Evolutionary conservation across 1,284 basidiomycete genomes (phyloP), one percentile per base, ranked within the genome.

Genomic region (Pisolithus thermaeus): DNA sequence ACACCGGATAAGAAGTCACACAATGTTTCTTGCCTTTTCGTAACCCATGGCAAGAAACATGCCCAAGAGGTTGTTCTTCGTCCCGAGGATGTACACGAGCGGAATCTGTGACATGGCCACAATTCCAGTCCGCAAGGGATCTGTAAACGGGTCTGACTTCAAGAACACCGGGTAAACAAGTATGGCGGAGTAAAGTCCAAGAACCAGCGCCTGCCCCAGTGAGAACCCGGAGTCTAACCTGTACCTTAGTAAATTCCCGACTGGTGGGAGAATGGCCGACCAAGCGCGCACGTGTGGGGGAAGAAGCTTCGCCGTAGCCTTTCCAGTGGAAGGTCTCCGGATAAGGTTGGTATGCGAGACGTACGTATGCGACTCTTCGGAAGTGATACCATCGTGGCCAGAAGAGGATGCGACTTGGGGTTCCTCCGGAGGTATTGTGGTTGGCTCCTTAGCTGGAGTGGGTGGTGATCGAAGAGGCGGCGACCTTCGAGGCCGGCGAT

Each of bases 101-200:
- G 90, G 89, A n/a, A 92, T 66, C 63, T 90, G 87, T 1, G 87
- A 79, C 47, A 81, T 69, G 1, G 84, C 80, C 32, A 93, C 73
- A 66, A 78, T 83, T 0, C 85, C 90, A 44, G 74, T 67, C 11
- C 82, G 76, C 9, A 70, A 50, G 14, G 77, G 68, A 56, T 83
- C 73, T 7, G 71, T 68, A 61, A 89, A 80, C 4, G 81, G 75
- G 57, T 81, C 78, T 22, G 78, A 78, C 50, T 68, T 63, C 60
- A 75, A 76, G 49, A 84, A 73, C 0, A 73, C 67, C 3, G 76
- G 75, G 57, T 80, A 85, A 25, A 76, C 56, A 49, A 87, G 55
- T 42, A 74, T 60, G 30, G 56, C 65, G 48, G 76, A 69, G 56
- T 84, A 88, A 8, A 70, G 54, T 0, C 68, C 46, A 50, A 83